Percentiles rank a stretch among this genome's conserved stretches.
Evolutionary conservation across 2,329 filamentous ascomycete species (phyloP).

Genomic region (Myriosclerotinia scirpicola): DNA sequence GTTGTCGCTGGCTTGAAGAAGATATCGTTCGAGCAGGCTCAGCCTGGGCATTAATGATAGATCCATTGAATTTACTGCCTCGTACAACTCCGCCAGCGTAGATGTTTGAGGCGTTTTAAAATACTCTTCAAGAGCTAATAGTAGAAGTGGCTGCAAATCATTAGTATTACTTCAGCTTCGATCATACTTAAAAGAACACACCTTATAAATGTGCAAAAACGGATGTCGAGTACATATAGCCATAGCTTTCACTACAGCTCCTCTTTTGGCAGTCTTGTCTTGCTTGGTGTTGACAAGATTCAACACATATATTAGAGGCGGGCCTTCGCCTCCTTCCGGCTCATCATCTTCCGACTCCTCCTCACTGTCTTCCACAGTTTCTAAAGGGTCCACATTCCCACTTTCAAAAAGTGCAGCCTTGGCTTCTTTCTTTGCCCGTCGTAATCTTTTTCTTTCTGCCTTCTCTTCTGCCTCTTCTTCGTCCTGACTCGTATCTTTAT

Average conservation of each 20-base stretch:
- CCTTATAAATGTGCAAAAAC: slow-evolving; percentile 98
- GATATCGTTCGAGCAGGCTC: slow-evolving; percentile 77
- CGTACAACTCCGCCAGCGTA: slow-evolving; percentile 83
- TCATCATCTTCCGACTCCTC: slow-evolving; percentile 59
- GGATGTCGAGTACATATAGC: slow-evolving; percentile 97
- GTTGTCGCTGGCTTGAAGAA: slow-evolving; percentile 86
- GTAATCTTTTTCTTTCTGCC: slow-evolving; percentile 52
- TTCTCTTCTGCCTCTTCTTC: slow-evolving; percentile 75
- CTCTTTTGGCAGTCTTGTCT: slow-evolving; percentile 88
- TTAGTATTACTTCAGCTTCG: slow-evolving; percentile 28
- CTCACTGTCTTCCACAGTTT: slow-evolving; percentile 50
- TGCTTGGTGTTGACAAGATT: slow-evolving; percentile 98
- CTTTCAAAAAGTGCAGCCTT: slow-evolving; percentile 49
- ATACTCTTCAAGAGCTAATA: slow-evolving; percentile 93
- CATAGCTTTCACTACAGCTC: slow-evolving; percentile 96
- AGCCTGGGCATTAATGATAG: slow-evolving; percentile 87
- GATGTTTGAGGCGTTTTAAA: slow-evolving; percentile 89
- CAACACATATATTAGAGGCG: slow-evolving; percentile 92
- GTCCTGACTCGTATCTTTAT: slow-evolving; percentile 86
- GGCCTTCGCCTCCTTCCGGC: slow-evolving; percentile 73
- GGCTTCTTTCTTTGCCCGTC: slow-evolving; percentile 53
- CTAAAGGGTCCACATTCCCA: slow-evolving; percentile 46
- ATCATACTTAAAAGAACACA: slow-evolving; percentile 42
- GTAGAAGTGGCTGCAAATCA: slow-evolving; percentile 68
- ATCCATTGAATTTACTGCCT: slow-evolving; percentile 96